A percentile compares a stretch with the other conserved stretches of the same genome.
Conservation (phyloP, 139 green algal genomes). For the Volvox reticuliferus region DNA sequence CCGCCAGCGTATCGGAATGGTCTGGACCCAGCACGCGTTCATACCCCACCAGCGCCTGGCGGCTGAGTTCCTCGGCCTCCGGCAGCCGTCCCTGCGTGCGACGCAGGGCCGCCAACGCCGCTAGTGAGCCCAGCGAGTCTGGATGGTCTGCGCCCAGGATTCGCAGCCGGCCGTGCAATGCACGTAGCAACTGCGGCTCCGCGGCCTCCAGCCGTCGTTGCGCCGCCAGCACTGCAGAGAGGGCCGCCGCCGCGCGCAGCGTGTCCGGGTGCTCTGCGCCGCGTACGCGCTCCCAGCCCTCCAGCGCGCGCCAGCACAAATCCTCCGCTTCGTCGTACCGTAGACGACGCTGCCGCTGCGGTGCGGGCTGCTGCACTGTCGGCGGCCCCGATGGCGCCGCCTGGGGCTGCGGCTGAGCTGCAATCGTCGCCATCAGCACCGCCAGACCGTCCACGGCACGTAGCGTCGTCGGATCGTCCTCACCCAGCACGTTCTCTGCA, state of each 20-base stretch:
- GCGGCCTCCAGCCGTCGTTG: not conserved
- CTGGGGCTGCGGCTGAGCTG: not conserved
- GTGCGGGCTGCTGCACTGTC: not conserved
- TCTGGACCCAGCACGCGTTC: not conserved
- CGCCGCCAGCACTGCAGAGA: not conserved
- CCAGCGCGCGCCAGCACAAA: not conserved
- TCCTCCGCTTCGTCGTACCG: not conserved
- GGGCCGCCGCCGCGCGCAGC: not conserved
- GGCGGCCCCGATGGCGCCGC: not conserved
- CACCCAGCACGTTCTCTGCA: not conserved
- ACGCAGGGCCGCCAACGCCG: not conserved
- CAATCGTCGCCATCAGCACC: not conserved
- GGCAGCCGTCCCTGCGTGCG: not conserved
- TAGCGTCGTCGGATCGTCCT: not conserved
- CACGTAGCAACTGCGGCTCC: slow-evolving; percentile 1
- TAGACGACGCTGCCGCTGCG: not conserved
- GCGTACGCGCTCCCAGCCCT: not conserved
- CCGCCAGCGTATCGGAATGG: not conserved
- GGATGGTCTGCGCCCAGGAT: slow-evolving; percentile 1
- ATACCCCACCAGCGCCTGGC: not conserved
- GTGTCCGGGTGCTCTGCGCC: not conserved
- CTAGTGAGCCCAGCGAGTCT: not conserved
- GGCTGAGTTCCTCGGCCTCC: not conserved
- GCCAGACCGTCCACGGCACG: not conserved
- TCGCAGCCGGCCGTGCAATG: not conserved